Conservation (phyloP, 2,329 filamentous ascomycete species). For the Xylaria sp. region DNA sequence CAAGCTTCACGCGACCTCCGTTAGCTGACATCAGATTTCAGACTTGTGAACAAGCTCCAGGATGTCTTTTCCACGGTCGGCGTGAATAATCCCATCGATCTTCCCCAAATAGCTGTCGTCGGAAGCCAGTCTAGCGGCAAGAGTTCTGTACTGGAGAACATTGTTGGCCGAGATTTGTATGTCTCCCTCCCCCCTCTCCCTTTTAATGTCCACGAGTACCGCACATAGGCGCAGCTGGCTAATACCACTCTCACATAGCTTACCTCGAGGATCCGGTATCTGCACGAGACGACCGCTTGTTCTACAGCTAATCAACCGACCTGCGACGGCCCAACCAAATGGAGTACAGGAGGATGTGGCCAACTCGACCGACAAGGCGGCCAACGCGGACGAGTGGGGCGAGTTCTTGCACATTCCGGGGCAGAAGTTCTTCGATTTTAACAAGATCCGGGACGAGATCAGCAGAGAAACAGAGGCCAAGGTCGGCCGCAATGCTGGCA, state of each 20-base stretch:
- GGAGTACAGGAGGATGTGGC: constrained; percentile 70
- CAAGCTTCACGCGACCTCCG: constrained; percentile 9
- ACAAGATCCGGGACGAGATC: constrained; percentile 98
- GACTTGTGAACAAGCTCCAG: constrained; percentile 97
- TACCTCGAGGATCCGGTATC: constrained; percentile 96
- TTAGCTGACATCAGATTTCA: constrained; percentile 42
- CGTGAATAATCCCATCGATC: constrained; percentile 98
- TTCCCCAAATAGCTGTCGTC: constrained; percentile 97
- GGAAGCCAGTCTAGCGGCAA: constrained; percentile 99
- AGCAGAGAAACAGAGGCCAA: constrained; percentile 95
- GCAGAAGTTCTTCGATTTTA: constrained; percentile 97
- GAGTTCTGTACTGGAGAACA: constrained; percentile 98
- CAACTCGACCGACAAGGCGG: constrained; percentile 76
- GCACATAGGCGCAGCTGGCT: constrained; percentile 4
- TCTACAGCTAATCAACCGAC: constrained; percentile 94
- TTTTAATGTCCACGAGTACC: not conserved
- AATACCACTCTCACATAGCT: constrained; percentile 52
- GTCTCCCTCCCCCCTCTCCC: constrained; percentile 42
- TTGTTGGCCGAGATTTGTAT: constrained; percentile 98
- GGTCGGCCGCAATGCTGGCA: constrained; percentile 93
- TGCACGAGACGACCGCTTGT: constrained; percentile 95
- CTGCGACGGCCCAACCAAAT: constrained; percentile 66
- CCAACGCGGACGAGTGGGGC: constrained; percentile 95
- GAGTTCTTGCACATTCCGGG: constrained; percentile 98
- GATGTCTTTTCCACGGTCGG: constrained; percentile 99